Base-by-base conservation (phyloP, 2,329 filamentous ascomycete genomes). In the Zymoseptoria ardabiliae region DNA sequence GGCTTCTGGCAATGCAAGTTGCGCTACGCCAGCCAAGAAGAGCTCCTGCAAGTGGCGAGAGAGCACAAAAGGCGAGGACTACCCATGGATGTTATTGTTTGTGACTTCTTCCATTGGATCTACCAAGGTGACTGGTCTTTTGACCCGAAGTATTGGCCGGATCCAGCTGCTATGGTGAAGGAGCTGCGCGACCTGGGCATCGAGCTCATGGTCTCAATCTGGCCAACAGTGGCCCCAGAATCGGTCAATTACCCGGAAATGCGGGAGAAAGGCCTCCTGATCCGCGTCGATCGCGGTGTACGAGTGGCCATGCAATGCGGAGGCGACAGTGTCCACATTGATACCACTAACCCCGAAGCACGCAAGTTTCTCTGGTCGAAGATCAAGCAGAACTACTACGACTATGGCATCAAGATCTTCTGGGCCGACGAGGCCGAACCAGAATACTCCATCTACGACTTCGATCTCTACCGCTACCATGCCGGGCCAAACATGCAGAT, bases 401-500 rank as follows among this genome's bases (percentile, higher is more conserved):
- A 78, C 54, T 82, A 81, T 57, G 86, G 86, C 1, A 83, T 88
- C 70, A 79, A 81, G 60, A 72, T 82, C 0, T 88, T 88, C 71
- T 88, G 86, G 85, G 78, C 88, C 0, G 86, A 89, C 64, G 85
- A 88, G 69, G 85, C 85, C 0, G 85, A 88, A 65, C 85, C 85
- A 0, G 85, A 88, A 68, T 88, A 87, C 65, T 76, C 73, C 0
- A 77, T 78, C 10, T 88, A 88, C 68, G 84, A 88, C 68, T 88
- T 87, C 66, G 85, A 88, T 58, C 83, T 83, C 63, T 88, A 84
- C 69, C 80, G 84, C 19, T 87, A 87, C 70, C 76, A 82, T 61
- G 72, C 73, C 1, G 83, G 84, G 0, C 73, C 80, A 2, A 81
- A 83, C 59, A 63, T 83, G 5, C 72, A 76, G 10, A 77, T 86